Base-by-base conservation (phyloP, 441 rosid species). In the Viola pubescens region DNA sequence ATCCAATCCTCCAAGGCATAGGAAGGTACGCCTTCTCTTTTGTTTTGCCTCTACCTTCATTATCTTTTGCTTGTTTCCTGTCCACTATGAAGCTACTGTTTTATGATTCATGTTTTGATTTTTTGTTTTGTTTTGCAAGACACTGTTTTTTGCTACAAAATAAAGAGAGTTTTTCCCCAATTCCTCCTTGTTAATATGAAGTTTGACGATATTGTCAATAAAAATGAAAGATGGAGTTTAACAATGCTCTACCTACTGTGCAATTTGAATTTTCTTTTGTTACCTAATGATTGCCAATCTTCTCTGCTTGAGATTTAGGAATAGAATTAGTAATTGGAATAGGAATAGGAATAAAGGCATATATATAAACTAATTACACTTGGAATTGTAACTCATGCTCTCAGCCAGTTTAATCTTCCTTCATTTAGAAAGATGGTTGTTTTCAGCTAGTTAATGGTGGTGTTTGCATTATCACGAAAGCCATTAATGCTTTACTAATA, bases 11-110 rank as follows among this genome's bases (percentile, higher is more conserved):
- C 54, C 74, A 42, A 79, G 72, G 74, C 60, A 14, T 52, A 75
- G 50, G 59, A 80, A 83, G 98, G 91, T 81, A 64, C 37, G 55
- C 11, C 37, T 41, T 70, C 40, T 46, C 6, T 12, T 5, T 39
- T 55, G 16, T 59, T 42, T 9, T 5, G 49, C 57, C 7, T 59
- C 60, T 59, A 37, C 11, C 40, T 40, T 56, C 37, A 13, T 38
- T 67, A 7, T 56, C 37, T 16, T 41, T 44, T 61, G 37, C 40
- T 59, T 49, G 61, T 50, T 43, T 13, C 43, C 54, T 41, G 4
- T 44, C n/a, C 11, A 59, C 60, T 44, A n/a, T 34, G 46, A 40
- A 40, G 9, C n/a, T 53, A 41, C 14, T 47, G 34, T 9, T 37
- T n/a, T n/a, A n/a, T n/a, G 44, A 42, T 8, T 45, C 9, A 7